A percentile compares a stretch with the other conserved stretches of the same genome.
phyloP scores from a whole-genome alignment of 768 basidiomycete genomes.

The Boletus vermiculosoides region DNA sequence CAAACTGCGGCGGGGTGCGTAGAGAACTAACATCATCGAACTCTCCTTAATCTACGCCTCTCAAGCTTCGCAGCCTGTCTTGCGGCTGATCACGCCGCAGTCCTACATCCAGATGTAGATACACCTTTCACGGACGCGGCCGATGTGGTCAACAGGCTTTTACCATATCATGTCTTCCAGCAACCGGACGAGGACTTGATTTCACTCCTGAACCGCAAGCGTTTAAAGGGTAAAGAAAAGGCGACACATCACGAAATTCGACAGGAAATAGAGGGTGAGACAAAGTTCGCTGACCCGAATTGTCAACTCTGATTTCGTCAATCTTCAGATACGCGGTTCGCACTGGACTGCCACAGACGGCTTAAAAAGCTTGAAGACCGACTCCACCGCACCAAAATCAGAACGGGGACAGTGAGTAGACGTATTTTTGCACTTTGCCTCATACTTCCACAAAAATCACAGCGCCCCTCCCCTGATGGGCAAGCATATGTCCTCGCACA shows the following conservation, averaged over 20 bases:
- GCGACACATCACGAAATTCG: slow-evolving; percentile 44
- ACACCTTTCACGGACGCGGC: slow-evolving; percentile 59
- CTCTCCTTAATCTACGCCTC: slow-evolving; percentile 19
- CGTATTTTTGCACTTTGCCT: background rate
- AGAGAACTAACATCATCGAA: background rate
- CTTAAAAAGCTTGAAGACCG: slow-evolving; percentile 54
- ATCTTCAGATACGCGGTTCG: slow-evolving; percentile 63
- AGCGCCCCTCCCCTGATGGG: slow-evolving; percentile 62
- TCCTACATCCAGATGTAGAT: slow-evolving; percentile 65
- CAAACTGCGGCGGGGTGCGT: slow-evolving; percentile 52
- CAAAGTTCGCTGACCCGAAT: background rate
- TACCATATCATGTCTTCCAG: slow-evolving; percentile 80
- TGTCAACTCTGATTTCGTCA: slow-evolving; percentile 2
- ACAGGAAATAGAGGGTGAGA: slow-evolving; percentile 53
- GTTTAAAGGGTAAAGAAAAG: slow-evolving; percentile 64
- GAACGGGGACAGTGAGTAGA: slow-evolving; percentile 53
- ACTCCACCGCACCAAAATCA: slow-evolving; percentile 53
- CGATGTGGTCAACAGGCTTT: slow-evolving; percentile 67
- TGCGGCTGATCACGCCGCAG: slow-evolving; percentile 59
- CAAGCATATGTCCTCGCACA: slow-evolving; percentile 67
- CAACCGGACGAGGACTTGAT: slow-evolving; percentile 68
- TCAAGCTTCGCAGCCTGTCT: slow-evolving; percentile 55
- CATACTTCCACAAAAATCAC: slow-evolving; percentile 8
- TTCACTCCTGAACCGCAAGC: slow-evolving; percentile 18
- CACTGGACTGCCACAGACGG: slow-evolving; percentile 63